A percentile compares a stretch with the other conserved stretches of the same genome.
Evolutionary conservation across 495 filamentous ascomycete species (phyloP).

Genomic region (Cudoniella acicularis): DNA sequence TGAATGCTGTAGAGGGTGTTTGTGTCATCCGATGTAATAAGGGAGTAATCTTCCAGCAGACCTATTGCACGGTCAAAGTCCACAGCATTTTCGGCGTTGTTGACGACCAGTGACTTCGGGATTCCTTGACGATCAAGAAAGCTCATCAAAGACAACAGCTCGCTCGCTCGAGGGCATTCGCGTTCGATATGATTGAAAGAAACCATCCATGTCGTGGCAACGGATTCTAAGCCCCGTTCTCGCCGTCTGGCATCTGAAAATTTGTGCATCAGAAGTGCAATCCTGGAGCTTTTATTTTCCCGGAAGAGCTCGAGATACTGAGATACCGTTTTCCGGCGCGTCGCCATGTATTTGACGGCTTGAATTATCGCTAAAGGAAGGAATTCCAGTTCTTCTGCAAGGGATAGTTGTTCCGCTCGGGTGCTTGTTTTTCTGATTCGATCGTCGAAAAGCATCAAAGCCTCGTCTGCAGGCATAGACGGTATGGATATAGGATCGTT

Average conservation of each 20-base stretch:
- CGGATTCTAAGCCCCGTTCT: conserved; percentile 21
- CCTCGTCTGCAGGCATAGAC: conserved; percentile 7
- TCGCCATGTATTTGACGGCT: conserved; percentile 31
- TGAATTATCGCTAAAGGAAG: conserved; percentile 35
- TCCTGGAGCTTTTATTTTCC: not conserved
- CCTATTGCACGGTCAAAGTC: conserved; percentile 25
- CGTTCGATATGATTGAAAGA: conserved; percentile 41
- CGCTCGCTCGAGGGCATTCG: conserved; percentile 17
- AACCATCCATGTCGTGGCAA: conserved; percentile 44
- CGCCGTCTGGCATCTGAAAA: conserved; percentile 27
- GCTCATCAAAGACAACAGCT: conserved; percentile 30
- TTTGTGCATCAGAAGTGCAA: conserved; percentile 9
- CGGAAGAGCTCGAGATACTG: conserved; percentile 20
- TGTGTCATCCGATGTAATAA: conserved; percentile 29
- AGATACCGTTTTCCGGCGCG: conserved; percentile 19
- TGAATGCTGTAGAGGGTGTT: conserved; percentile 35
- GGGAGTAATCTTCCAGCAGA: conserved; percentile 37
- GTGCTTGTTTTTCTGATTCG: conserved; percentile 11
- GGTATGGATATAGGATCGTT: conserved; percentile 3
- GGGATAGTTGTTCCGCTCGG: conserved; percentile 7
- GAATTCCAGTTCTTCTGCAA: conserved; percentile 22
- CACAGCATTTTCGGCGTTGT: not conserved
- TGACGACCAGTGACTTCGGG: conserved; percentile 19
- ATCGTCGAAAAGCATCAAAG: conserved; percentile 13
- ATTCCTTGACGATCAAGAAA: conserved; percentile 32